A percentile compares a stretch with the other conserved stretches of the same genome.
Evolutionary conservation across 768 basidiomycete genomes (phyloP).

Genomic region (button mushroom (Agaricus bisporus)): DNA sequence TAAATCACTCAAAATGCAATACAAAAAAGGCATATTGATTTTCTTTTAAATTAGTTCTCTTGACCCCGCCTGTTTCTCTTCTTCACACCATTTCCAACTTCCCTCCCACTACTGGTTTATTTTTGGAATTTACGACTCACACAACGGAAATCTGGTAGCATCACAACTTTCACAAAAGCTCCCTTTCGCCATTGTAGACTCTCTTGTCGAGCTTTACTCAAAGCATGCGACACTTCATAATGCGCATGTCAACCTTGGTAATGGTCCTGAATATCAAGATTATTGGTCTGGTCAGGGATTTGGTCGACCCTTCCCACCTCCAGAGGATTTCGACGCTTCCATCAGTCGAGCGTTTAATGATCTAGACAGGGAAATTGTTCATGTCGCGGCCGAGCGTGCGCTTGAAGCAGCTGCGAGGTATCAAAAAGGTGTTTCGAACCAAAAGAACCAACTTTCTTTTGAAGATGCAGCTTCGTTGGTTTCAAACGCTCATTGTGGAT

Average conservation of each 20-base stretch:
- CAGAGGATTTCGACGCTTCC: constrained; percentile 26
- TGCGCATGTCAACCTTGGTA: constrained; percentile 11
- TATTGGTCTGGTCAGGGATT: neutral
- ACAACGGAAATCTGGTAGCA: constrained; percentile 28
- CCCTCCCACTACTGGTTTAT: constrained; percentile 19
- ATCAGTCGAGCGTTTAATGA: constrained; percentile 31
- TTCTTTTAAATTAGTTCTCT: neutral
- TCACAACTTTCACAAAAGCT: constrained; percentile 26
- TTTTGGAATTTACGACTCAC: constrained; percentile 25
- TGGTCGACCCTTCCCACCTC: constrained; percentile 17
- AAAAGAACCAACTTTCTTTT: constrained; percentile 15
- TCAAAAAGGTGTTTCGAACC: constrained; percentile 7
- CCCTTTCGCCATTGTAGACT: constrained; percentile 17
- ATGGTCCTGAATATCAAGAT: neutral
- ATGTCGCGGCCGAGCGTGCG: constrained; percentile 23
- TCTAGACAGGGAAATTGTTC: constrained; percentile 36
- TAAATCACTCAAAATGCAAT: no score
- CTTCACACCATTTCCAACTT: constrained; percentile 6
- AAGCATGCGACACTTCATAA: constrained; percentile 11
- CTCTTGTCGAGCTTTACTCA: constrained; percentile 21
- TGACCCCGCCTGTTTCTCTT: neutral
- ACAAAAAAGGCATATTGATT: neutral
- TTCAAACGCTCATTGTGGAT: constrained; percentile 29
- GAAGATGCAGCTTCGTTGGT: constrained; percentile 23
- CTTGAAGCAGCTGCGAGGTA: constrained; percentile 12